Evolutionary conservation across 2,329 filamentous ascomycete genomes (phyloP), one percentile per base, ranked within the genome.

Genomic region (Alternaria sp.): DNA sequence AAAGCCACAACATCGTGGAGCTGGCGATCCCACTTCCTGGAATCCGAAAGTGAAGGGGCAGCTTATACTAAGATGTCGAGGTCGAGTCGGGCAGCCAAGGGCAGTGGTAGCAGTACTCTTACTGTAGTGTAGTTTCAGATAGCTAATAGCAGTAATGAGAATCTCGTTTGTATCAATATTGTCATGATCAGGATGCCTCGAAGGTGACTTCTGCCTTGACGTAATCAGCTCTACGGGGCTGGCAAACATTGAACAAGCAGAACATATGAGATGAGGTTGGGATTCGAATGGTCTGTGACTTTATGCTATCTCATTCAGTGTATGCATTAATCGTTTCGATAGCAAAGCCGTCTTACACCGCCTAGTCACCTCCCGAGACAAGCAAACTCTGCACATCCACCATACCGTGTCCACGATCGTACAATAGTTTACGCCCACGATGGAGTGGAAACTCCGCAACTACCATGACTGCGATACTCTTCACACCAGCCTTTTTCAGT

Each of bases 391-490:
- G 84, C 66, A 89, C 70, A 30, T 66, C 71, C 19, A 86, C 81
- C 64, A 63, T 69, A 5, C 85, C 86, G 81, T 88, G 89, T 0
- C 86, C 86, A 56, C 68, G 67, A 57, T 69, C 62, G 21, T 76
- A 80, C 72, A 90, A 73, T 40, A 83, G 32, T 60, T 82, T 75
- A 47, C 87, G 81, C 3, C 86, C 87, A 65, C 81, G 77, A 66
- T 89, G 87, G 59, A 80, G 44, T 13, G 87, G 86, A 47, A 90
- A 88, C 73, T 90, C 87, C 1, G 84, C 87, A 19, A 89, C 82
- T 0, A 83, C 83, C 78, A 88, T 80, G n/a, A 87, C 73, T 5
- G 66, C 79, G 21, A 88, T 62, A 65, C 83, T n/a, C 43, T 83
- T 78, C 0, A 61, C 65, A 0, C 83, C 83, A 62, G 78, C 81